phyloP scores from a whole-genome alignment of 192 early-diverging fungal genomes.

The Coemansia sp. region DNA sequence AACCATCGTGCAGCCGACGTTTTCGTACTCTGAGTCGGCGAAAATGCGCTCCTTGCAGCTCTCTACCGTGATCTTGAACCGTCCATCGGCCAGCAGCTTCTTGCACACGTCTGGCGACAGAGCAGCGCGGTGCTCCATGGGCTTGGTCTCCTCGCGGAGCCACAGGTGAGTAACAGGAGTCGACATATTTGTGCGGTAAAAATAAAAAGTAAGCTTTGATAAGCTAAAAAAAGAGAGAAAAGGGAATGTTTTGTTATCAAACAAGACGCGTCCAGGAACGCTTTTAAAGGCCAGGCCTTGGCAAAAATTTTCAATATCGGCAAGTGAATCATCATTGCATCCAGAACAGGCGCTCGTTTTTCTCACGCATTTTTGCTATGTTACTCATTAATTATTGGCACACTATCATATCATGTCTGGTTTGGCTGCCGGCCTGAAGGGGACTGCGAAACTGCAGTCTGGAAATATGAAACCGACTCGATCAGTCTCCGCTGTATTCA shows the following conservation, averaged over 20 bases:
- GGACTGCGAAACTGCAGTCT: neutral
- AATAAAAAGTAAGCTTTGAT: neutral
- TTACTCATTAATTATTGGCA: neutral
- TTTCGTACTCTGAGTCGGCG: conserved; percentile 82
- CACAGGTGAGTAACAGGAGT: conserved; percentile 65
- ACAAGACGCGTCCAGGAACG: neutral
- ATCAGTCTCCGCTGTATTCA: neutral
- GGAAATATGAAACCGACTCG: neutral
- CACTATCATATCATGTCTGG: neutral
- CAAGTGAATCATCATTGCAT: conserved; percentile 6
- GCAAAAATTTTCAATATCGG: neutral
- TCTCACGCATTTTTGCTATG: neutral
- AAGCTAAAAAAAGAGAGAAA: conserved; percentile 7
- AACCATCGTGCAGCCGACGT: conserved; percentile 78
- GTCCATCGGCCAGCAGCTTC: conserved; percentile 67
- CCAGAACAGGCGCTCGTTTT: neutral
- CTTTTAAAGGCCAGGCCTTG: neutral
- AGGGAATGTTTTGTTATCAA: neutral
- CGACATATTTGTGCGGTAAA: neutral
- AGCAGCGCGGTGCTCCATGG: conserved; percentile 90
- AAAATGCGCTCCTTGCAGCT: conserved; percentile 80
- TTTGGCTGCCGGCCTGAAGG: neutral
- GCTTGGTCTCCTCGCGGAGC: conserved; percentile 98
- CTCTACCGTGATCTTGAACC: conserved; percentile 89
- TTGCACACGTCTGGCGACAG: conserved; percentile 84